These are phyloP conservation scores for Neurospora tetrasperma DNA, from an alignment of 495 filamentous ascomycete species.

Conservation along the genomic window DNA sequence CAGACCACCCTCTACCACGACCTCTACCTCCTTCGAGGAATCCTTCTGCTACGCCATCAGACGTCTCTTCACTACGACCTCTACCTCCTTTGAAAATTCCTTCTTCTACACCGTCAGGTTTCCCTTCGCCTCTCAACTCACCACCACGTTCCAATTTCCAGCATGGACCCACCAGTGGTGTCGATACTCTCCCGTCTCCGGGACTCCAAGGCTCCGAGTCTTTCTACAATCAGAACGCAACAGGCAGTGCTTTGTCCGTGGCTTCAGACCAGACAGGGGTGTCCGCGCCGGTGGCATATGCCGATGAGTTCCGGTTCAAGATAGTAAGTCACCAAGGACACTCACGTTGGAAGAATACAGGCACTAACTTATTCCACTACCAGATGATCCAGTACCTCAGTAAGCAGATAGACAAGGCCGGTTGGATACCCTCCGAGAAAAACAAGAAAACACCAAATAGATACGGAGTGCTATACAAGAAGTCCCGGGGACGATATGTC, in stretches of 20 bases:
- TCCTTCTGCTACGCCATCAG: neutral
- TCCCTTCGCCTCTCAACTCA: constrained; percentile 1
- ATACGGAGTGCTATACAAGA: constrained; percentile 54
- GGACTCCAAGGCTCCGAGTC: neutral
- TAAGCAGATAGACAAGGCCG: constrained; percentile 53
- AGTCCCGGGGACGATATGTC: constrained; percentile 49
- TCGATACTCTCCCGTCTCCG: neutral
- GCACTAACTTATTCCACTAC: constrained; percentile 48
- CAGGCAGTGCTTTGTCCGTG: neutral
- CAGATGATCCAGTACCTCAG: constrained; percentile 68
- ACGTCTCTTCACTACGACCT: neutral
- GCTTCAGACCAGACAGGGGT: neutral
- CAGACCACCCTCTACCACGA: constrained; percentile 1
- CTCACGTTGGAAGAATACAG: neutral
- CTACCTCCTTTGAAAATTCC: neutral
- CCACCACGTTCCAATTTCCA: neutral
- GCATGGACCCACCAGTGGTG: neutral
- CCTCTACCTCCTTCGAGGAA: neutral
- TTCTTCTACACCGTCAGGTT: constrained; percentile 1
- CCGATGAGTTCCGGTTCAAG: constrained; percentile 9
- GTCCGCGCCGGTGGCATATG: neutral
- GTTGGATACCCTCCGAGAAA: constrained; percentile 44
- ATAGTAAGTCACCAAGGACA: constrained; percentile 1
- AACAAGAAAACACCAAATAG: constrained; percentile 43
- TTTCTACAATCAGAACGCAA: neutral